Percentiles rank a stretch among this genome's conserved stretches.
These are phyloP conservation scores for Podaxis sp. DNA, from an alignment of 768 basidiomycete species.

Conservation along the genomic window DNA sequence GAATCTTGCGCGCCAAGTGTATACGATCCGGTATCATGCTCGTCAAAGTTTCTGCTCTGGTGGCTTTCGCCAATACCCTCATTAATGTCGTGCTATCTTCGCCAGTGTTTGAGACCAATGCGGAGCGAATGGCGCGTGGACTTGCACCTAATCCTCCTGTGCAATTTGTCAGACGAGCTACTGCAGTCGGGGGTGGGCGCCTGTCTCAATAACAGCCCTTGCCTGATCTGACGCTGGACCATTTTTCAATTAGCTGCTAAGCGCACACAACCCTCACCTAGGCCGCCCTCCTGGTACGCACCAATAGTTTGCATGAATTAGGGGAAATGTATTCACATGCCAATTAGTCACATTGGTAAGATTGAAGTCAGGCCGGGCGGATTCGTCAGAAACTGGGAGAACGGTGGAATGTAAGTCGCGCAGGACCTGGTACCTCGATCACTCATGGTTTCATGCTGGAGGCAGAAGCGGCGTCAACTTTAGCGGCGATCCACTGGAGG, in stretches of 20 bases:
- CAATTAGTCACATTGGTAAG: constrained; percentile 32
- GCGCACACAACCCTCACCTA: neutral
- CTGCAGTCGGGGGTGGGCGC: neutral
- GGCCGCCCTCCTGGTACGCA: constrained; percentile 22
- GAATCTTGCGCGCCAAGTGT: constrained; percentile 2
- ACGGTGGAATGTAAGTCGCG: constrained; percentile 26
- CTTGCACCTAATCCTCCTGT: constrained; percentile 37
- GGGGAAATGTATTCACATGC: neutral
- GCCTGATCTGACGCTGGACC: neutral
- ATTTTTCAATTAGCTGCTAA: neutral
- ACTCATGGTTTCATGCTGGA: neutral
- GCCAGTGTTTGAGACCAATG: constrained; percentile 37
- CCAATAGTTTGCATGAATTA: neutral
- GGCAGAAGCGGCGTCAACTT: constrained; percentile 36
- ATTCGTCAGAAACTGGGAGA: constrained; percentile 30
- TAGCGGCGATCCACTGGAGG: constrained; percentile 32
- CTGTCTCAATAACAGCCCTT: neutral
- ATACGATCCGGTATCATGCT: constrained; percentile 17
- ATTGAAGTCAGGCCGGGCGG: constrained; percentile 37
- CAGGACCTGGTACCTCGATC: neutral
- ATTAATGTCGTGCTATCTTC: constrained; percentile 21
- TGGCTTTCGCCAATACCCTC: constrained; percentile 24
- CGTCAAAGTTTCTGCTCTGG: constrained; percentile 22
- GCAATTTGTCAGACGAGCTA: constrained; percentile 18
- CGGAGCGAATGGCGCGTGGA: constrained; percentile 44